These are phyloP conservation scores for Laburnicola sp. DNA, from an alignment of 2,329 filamentous ascomycete species.

Conservation along the genomic window DNA sequence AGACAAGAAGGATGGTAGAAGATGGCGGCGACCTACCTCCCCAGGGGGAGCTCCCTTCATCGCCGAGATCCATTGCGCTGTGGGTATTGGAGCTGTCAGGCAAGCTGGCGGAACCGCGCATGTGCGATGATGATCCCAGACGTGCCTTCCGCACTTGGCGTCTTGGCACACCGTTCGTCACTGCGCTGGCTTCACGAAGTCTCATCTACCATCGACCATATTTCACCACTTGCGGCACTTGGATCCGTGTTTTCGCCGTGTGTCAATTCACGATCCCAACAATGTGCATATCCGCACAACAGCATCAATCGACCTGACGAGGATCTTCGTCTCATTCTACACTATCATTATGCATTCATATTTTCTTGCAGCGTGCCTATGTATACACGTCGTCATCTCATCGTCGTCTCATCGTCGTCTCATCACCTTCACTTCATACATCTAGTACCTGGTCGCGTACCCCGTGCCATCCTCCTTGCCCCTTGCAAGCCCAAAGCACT, in stretches of 20 bases:
- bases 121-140: neutral
- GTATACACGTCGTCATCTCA: neutral
- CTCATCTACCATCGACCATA: too few relatives aligned
- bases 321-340: too few relatives aligned
- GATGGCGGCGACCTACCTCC: constrained; percentile 36
- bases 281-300: too few relatives aligned
- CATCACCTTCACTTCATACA: neutral
- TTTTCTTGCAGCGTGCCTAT: neutral
- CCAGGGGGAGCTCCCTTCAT: constrained; percentile 49
- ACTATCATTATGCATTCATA: constrained; percentile 3
- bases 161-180: constrained; percentile 9
- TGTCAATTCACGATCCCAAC: too few relatives aligned
- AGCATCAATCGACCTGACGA: too few relatives aligned
- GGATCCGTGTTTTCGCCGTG: too few relatives aligned
- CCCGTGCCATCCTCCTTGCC: constrained; percentile 13
- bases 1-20: neutral
- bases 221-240: too few relatives aligned
- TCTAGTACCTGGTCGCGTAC: neutral
- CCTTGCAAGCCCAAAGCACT: constrained; percentile 60
- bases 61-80: constrained; percentile 47
- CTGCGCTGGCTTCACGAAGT: neutral
- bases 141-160: constrained; percentile 7
- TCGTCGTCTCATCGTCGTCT: neutral
- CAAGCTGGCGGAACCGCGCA: constrained; percentile 10
- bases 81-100: constrained; percentile 12